A percentile compares a stretch with the other conserved stretches of the same genome.
phyloP scores from a whole-genome alignment of 2,329 filamentous ascomycete species.

The Penicillium sp. region DNA sequence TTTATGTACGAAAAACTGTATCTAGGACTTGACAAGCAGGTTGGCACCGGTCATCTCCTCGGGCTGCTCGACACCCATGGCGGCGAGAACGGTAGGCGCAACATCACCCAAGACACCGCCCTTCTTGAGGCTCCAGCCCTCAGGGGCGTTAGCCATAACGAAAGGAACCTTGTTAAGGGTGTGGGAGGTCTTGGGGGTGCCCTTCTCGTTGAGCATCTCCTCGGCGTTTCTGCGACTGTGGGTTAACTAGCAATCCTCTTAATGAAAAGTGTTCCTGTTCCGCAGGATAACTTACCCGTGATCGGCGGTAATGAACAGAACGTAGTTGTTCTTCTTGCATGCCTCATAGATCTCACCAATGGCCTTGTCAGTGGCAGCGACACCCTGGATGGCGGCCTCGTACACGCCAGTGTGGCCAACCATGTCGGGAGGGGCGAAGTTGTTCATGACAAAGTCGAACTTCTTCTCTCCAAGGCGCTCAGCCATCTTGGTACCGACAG shows the following conservation, averaged over 20 bases:
- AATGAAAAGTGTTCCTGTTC: neutral
- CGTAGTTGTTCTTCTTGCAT: constrained; percentile 89
- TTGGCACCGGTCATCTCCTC: constrained; percentile 88
- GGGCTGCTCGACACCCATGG: constrained; percentile 88
- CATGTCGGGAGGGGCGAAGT: constrained; percentile 99
- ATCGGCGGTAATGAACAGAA: constrained; percentile 93
- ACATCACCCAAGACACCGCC: constrained; percentile 95
- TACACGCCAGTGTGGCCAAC: constrained; percentile 98
- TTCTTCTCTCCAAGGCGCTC: constrained; percentile 82
- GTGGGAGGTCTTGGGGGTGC: constrained; percentile 96
- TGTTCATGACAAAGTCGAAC: constrained; percentile 99
- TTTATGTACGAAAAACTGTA: constrained; percentile 20
- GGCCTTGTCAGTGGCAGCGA: constrained; percentile 84
- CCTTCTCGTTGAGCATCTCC: constrained; percentile 96
- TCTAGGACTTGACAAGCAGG: constrained; percentile 69
- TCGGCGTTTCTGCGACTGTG: constrained; percentile 70
- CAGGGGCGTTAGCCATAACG: constrained; percentile 94
- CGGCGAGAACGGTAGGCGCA: constrained; percentile 85
- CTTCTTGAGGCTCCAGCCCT: constrained; percentile 80
- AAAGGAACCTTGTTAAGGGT: constrained; percentile 98
- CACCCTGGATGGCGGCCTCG: constrained; percentile 84
- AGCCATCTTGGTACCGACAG: constrained; percentile 82
- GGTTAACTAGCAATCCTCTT: constrained; percentile 20
- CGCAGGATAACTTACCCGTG: constrained; percentile 64
- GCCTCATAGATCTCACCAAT: constrained; percentile 90